These are phyloP conservation scores for Cytospora mali DNA, from an alignment of 2,329 filamentous ascomycete genomes.

Conservation along the genomic window DNA sequence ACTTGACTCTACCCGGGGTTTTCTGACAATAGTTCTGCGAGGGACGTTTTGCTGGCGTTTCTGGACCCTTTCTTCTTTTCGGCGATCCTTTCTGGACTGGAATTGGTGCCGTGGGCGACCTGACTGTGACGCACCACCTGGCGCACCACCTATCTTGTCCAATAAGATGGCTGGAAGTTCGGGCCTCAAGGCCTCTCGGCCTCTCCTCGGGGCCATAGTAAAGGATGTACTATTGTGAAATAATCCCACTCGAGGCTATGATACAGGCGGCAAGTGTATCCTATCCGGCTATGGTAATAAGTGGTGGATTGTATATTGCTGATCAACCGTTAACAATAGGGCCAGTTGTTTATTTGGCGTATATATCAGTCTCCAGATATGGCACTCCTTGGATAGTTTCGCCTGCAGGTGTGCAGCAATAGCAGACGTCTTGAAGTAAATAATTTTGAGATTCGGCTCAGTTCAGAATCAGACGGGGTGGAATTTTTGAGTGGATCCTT, in stretches of 20 bases:
- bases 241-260: not conserved
- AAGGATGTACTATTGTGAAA: constrained; percentile 29
- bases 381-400: no score
- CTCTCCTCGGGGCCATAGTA: constrained; percentile 32
- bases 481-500: not conserved
- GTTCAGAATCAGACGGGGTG: not conserved
- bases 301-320: not conserved
- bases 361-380: not conserved
- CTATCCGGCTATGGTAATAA: not conserved
- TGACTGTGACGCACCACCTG: constrained; percentile 14
- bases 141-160: constrained; percentile 43
- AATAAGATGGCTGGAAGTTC: constrained; percentile 48
- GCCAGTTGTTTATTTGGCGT: not conserved
- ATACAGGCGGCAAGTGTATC: not conserved
- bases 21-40: not conserved
- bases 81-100: constrained; percentile 61
- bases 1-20: not conserved
- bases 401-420: not conserved
- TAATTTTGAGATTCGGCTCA: not conserved
- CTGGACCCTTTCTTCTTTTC: constrained; percentile 65
- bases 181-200: constrained; percentile 32
- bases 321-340: not conserved
- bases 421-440: not conserved
- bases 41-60: constrained; percentile 47
- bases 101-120: constrained; percentile 27